Percentiles rank a stretch among this genome's conserved stretches.
Conservation (phyloP, 257 asterid genomes). For the Scutellaria baicalensis region DNA sequence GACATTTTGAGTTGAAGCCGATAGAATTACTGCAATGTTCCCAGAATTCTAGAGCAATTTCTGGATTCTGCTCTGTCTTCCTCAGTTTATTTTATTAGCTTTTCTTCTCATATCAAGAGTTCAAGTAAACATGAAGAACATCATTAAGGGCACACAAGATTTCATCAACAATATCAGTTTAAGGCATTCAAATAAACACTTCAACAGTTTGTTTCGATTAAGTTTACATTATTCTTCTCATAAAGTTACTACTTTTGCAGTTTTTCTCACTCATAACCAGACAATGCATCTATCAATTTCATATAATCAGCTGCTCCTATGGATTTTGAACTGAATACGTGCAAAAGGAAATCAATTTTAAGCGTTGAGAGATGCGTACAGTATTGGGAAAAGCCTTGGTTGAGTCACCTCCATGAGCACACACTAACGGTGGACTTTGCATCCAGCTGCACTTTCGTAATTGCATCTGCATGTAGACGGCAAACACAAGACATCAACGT, state of each 20-base stretch:
- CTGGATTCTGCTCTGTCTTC: neutral
- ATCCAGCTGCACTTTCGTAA: constrained; percentile 69
- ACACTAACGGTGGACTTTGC: constrained; percentile 67
- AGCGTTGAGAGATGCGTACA: constrained; percentile 38
- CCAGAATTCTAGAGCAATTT: neutral
- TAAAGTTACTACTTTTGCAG: neutral
- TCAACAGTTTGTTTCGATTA: neutral
- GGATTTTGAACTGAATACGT: neutral
- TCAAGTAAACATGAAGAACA: neutral
- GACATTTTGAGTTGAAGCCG: constrained; percentile 6
- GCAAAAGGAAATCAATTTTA: constrained; percentile 2
- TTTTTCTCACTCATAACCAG: neutral
- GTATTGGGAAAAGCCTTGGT: constrained; percentile 89
- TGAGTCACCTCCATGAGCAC: constrained; percentile 99
- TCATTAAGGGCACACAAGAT: neutral
- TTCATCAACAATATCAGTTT: neutral
- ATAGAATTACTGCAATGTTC: neutral
- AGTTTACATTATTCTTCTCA: neutral
- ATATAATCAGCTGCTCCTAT: neutral
- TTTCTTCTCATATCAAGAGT: neutral
- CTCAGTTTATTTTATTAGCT: neutral
- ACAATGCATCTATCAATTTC: neutral
- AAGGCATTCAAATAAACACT: neutral
- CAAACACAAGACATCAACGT: neutral
- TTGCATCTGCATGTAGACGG: constrained; percentile 46